Percentiles rank a stretch among this genome's conserved stretches.
Conservation (phyloP, 176 grass and related monocot species). For the Panicum miliaceum region DNA sequence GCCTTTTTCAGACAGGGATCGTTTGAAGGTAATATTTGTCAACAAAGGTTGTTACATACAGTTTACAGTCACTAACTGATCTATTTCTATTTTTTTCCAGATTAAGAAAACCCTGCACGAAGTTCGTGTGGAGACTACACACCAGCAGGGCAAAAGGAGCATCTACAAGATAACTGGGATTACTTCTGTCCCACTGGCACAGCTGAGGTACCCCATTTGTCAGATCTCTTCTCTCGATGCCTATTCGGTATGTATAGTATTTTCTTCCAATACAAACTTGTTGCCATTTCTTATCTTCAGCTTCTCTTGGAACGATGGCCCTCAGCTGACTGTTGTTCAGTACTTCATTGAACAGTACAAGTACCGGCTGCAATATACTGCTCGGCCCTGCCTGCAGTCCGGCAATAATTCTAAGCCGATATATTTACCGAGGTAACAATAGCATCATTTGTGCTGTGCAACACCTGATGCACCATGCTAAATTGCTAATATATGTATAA, state of each 20-base stretch:
- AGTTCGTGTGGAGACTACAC: conserved; percentile 70
- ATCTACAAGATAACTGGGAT: conserved; percentile 69
- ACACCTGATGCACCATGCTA: not conserved
- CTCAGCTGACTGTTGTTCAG: conserved; percentile 52
- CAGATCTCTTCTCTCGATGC: not conserved
- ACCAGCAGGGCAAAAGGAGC: conserved; percentile 51
- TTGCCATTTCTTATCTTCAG: conserved; percentile 46
- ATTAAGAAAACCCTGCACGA: conserved; percentile 69
- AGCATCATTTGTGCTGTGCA: not conserved
- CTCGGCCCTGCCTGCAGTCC: conserved; percentile 75
- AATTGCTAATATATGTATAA: conserved; percentile 31
- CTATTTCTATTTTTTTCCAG: conserved; percentile 36
- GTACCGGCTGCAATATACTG: conserved; percentile 37
- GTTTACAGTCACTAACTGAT: conserved; percentile 20
- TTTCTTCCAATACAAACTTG: not conserved
- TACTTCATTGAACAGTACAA: conserved; percentile 65
- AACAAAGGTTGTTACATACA: not conserved
- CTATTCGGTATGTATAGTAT: not conserved
- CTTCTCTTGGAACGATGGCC: conserved; percentile 58
- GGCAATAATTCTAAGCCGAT: conserved; percentile 63
- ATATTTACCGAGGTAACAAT: conserved; percentile 72
- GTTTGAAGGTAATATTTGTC: conserved; percentile 54
- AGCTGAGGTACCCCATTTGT: conserved; percentile 52
- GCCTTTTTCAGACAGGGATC: conserved; percentile 56
- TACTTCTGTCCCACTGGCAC: conserved; percentile 50